Base-by-base conservation (phyloP, 768 basidiomycete genomes). In the Kwoniella bestiolae region DNA sequence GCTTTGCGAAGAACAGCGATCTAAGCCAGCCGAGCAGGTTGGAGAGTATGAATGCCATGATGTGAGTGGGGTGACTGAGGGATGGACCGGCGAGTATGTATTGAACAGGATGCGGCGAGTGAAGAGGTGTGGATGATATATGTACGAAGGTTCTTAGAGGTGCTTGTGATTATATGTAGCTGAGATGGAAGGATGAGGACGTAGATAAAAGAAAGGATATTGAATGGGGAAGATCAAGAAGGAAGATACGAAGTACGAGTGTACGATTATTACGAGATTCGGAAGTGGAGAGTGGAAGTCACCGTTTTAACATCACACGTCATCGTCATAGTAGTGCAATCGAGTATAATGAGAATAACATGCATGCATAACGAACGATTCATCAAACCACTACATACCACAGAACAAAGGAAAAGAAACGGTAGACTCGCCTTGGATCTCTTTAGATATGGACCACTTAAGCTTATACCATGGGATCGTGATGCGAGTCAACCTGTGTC, bases 1-100 rank as follows among this genome's bases (percentile, higher is more conserved):
- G 84, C 77, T 90, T 94, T 32, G 91, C 86, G 83, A 93, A 93
- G 85, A 95, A 92, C 47, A 94, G 82, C 51, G 86, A 84, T 68
- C 83, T 79, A 55, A 89, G 80, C 88, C 88, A 89, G 60, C 85
- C 80, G 47, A 87, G 75, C n/a, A 88, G 49, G 18, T 86, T 84
- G 6, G 84, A 80, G 72, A 88, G 85, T 69, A 87, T 82, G 53
- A 74, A 78, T 23, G 82, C 76, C 85, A 85, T 85, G 6, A 8
- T 59, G 55, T 9, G 8, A 4, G 50, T 23, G 31, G 9, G 21
- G n/a, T 35, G 14, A 21, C 23, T 9, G 11, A 6, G 7, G 31
- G 18, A 16, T 25, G 14, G 18, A 47, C 3, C n/a, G 25, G 46
- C 5, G 4, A 25, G 11, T 3, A 47, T 2, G 11, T 14, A 23